Base-by-base conservation (phyloP, 345 rosid genomes). In the Ricinus communis region DNA sequence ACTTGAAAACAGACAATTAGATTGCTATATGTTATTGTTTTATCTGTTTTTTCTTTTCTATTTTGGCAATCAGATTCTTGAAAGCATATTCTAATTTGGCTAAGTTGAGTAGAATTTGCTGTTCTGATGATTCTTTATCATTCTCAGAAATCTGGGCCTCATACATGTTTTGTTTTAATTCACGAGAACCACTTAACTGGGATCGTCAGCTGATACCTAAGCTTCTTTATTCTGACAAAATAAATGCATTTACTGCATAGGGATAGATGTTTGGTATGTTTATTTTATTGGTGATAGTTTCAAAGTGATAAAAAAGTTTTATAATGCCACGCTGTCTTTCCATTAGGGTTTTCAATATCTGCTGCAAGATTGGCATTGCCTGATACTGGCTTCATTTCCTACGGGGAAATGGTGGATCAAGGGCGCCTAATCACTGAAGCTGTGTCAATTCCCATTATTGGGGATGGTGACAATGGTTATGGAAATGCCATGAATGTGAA, bases 351-450 rank as follows among this genome's bases (percentile, higher is more conserved):
- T 82, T 91, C 98, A 33, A 83, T 91, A 76, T 89, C 98, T 2
- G 97, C 94, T 7, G 87, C 91, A 40, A 73, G 93, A 76, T 18
- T 91, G 87, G 97, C 87, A 49, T 82, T 86, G 70, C 93, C 92
- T 2, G 93, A 89, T 80, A 82, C 85, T 28, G 93, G 91, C 33
- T 81, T 86, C 41, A 69, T 93, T 68, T 93, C 97, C 38, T 93
- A 86, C 68, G 98, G 96, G 52, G 98, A 93, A 83, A 89, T 93
- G 96, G 66, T 93, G 69, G 97, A 93, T 79, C 97, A 93, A 70
- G 93, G 97, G 65, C 85, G 62, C 58, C 93, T 81, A 52, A 93
- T 93, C 65, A 89, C 90, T n/a, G 78, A 86, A 43, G 88, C 96
- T 49, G 89, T 86, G 25, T 77, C 91, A 0, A 87, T 93, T 75